Percentiles rank a stretch among this genome's conserved stretches.
phyloP scores from a whole-genome alignment of 352 stramenopile genomes.

The Aphanomyces astaci region DNA sequence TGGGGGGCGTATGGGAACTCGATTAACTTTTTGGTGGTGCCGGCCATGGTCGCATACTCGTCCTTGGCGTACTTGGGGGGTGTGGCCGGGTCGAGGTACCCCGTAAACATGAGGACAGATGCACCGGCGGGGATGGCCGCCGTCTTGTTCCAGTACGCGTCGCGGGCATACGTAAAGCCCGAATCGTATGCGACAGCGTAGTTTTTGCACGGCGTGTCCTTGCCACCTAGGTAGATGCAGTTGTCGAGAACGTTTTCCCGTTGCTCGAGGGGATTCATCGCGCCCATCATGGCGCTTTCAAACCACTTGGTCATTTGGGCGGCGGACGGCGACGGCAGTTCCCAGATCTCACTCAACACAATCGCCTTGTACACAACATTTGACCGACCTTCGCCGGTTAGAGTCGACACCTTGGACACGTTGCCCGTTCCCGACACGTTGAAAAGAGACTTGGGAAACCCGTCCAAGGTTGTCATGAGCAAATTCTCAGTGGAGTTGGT shows the following conservation, averaged over 20 bases:
- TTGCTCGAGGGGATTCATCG: slow-evolving; percentile 3
- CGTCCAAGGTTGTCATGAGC: slow-evolving; percentile 17
- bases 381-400: slow-evolving; percentile 4
- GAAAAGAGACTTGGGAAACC: neutral
- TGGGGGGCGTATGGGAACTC: slow-evolving; percentile 6
- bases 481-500: neutral
- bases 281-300: slow-evolving; percentile 44
- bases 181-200: neutral
- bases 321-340: slow-evolving; percentile 27
- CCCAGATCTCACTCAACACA: slow-evolving; percentile 23
- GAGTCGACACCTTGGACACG: neutral
- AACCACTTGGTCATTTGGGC: slow-evolving; percentile 55
- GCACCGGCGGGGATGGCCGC: slow-evolving; percentile 35
- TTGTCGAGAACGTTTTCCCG: neutral
- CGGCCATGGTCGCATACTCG: neutral
- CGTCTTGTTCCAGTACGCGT: slow-evolving; percentile 64
- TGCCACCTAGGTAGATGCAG: slow-evolving; percentile 3
- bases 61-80: slow-evolving; percentile 3
- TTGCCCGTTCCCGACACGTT: neutral
- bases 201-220: neutral
- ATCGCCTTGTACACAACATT: slow-evolving; percentile 20
- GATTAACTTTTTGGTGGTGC: neutral
- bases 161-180: slow-evolving; percentile 36
- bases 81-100: neutral
- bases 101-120: slow-evolving; percentile 35